Evolutionary conservation across 2,329 filamentous ascomycete species (phyloP).

Genomic region (Fusarium sp.): DNA sequence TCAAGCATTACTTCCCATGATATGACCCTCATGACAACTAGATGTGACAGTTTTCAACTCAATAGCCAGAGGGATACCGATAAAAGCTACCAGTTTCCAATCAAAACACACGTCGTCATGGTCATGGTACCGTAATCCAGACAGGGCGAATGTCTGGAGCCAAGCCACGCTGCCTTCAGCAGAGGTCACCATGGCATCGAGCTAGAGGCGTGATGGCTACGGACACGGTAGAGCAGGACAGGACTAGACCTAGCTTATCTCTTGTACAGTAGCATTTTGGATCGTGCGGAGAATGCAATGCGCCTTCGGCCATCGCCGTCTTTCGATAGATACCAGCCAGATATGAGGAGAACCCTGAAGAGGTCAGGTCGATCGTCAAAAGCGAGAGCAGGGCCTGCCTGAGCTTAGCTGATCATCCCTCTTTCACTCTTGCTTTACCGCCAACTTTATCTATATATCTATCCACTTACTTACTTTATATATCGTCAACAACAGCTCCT

Average conservation of each 20-base stretch:
- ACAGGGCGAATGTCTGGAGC: conserved; percentile 22
- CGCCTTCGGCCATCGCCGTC: conserved; percentile 30
- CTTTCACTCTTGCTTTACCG: conserved; percentile 6
- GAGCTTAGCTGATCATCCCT: conserved; percentile 17
- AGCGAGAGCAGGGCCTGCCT: conserved; percentile 26
- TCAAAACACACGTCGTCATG: neutral
- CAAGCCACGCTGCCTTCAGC: conserved; percentile 33
- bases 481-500: neutral
- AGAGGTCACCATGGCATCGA: conserved; percentile 28
- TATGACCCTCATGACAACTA: neutral
- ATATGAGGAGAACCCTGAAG: conserved; percentile 39
- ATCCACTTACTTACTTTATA: neutral
- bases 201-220: conserved; percentile 42
- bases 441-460: neutral
- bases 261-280: conserved; percentile 27
- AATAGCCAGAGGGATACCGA: neutral
- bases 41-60: neutral
- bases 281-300: conserved; percentile 37
- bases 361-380: conserved; percentile 35
- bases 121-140: conserved; percentile 20
- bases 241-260: conserved; percentile 43
- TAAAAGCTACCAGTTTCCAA: neutral
- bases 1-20: neutral
- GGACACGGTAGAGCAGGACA: conserved; percentile 16
- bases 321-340: conserved; percentile 33